Evolutionary conservation across 371 early-diverging fungal genomes (phyloP).

Genomic region (Mortierella sp.): DNA sequence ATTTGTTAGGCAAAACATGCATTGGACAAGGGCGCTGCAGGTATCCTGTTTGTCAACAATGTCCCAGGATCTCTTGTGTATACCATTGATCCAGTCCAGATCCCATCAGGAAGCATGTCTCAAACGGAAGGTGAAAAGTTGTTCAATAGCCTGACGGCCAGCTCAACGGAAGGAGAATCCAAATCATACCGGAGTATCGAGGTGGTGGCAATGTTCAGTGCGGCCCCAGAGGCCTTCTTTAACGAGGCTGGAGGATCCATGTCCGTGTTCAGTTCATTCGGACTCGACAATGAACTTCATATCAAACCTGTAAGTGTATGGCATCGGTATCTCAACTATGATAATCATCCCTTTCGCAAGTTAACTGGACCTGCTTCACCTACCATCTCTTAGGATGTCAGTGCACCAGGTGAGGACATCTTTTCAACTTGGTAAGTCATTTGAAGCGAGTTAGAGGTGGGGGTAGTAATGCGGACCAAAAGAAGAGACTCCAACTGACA

Average conservation of each 20-base stretch:
- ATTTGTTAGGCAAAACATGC: conserved; percentile 24
- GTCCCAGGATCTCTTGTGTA: conserved; percentile 2
- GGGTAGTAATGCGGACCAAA: background rate
- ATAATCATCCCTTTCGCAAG: no score
- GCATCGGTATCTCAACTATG: no score
- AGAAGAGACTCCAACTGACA: no score
- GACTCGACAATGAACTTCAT: conserved; percentile 41
- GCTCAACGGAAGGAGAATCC: background rate
- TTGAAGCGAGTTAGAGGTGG: background rate
- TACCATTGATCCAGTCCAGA: background rate
- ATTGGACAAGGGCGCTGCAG: conserved; percentile 26
- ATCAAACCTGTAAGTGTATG: conserved; percentile 45
- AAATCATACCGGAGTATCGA: background rate
- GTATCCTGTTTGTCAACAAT: conserved; percentile 43
- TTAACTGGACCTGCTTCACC: no score
- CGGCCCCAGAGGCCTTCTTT: background rate
- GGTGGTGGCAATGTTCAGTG: conserved; percentile 3
- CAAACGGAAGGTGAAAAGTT: conserved; percentile 2
- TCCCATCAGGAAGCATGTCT: conserved; percentile 14
- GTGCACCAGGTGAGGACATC: conserved; percentile 47
- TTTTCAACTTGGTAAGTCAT: conserved; percentile 33
- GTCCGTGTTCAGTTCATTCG: conserved; percentile 30
- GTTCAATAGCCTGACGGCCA: conserved; percentile 7
- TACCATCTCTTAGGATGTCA: conserved; percentile 22
- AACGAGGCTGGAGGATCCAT: conserved; percentile 33